phyloP scores from a whole-genome alignment of 176 grass and related monocot species.

The Phyllostachys edulis region DNA sequence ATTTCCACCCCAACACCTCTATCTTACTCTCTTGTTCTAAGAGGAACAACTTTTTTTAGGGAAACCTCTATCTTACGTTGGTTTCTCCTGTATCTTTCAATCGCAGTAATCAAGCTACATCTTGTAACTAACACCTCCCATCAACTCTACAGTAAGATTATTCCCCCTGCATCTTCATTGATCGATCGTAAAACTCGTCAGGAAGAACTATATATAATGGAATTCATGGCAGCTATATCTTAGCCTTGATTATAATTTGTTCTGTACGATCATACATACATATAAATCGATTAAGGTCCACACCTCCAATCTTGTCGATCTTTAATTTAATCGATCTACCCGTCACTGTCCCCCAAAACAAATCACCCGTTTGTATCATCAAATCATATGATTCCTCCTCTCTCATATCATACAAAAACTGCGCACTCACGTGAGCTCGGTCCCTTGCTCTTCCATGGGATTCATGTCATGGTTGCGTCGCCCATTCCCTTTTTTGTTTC shows the following conservation, averaged over 20 bases:
- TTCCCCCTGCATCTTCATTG: not conserved
- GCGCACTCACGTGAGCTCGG: not conserved
- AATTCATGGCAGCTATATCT: not conserved
- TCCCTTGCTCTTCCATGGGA: not conserved
- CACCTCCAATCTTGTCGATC: not conserved
- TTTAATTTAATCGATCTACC: not conserved
- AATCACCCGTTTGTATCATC: not conserved
- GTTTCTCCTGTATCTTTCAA: not conserved
- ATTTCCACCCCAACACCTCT: not conserved
- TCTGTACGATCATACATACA: not conserved
- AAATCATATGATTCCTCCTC: not conserved
- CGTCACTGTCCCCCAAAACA: conserved; percentile 14
- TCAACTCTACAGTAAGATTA: not conserved
- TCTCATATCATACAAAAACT: conserved; percentile 12
- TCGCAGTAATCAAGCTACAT: not conserved
- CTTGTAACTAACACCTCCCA: not conserved
- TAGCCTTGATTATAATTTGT: not conserved
- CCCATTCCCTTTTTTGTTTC: not conserved
- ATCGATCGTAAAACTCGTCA: not conserved
- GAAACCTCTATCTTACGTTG: not conserved
- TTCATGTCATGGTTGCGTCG: conserved; percentile 30
- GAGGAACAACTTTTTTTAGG: too few species aligned
- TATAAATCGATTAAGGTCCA: not conserved
- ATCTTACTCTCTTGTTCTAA: too few species aligned
- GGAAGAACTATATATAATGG: not conserved